Evolutionary conservation across 495 filamentous ascomycete species (phyloP).

Genomic region (Tirmania nivea): DNA sequence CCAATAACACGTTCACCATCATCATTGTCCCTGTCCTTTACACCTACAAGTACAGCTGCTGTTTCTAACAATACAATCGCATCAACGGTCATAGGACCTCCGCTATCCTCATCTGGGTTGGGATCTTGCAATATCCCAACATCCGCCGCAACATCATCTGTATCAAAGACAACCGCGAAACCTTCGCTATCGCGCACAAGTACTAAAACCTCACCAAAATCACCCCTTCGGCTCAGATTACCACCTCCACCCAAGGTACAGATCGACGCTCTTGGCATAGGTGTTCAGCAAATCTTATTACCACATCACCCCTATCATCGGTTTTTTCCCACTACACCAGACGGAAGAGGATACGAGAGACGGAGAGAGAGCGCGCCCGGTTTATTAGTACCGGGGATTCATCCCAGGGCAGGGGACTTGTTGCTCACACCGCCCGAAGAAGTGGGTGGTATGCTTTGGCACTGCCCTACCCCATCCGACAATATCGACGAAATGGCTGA

Average conservation of each 20-base stretch:
- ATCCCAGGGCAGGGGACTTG: slow-evolving; percentile 16
- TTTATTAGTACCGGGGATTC: slow-evolving; percentile 15
- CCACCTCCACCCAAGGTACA: slow-evolving; percentile 5
- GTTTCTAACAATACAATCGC: not conserved
- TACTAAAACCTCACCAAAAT: slow-evolving; percentile 8
- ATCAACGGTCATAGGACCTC: not conserved
- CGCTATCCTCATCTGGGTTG: not conserved
- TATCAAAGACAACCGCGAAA: not conserved
- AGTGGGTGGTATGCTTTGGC: slow-evolving; percentile 19
- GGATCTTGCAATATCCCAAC: not conserved
- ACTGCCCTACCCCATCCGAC: slow-evolving; percentile 9
- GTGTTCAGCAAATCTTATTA: not conserved
- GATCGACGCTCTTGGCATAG: not conserved
- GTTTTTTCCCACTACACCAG: slow-evolving; percentile 9
- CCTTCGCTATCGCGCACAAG: not conserved
- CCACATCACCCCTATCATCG: slow-evolving; percentile 1
- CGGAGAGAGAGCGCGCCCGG: slow-evolving; percentile 14
- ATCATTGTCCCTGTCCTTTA: not conserved
- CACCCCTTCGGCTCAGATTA: slow-evolving; percentile 11
- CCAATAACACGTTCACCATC: not conserved
- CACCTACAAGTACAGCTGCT: not conserved
- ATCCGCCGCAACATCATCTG: not conserved
- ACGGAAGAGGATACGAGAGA: slow-evolving; percentile 9
- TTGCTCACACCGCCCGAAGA: slow-evolving; percentile 20
- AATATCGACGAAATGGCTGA: slow-evolving; percentile 2